Percentiles rank a stretch among this genome's conserved stretches.
Evolutionary conservation across 73 alveolate species (phyloP).

Genomic region (Paramecium tetraurelia): DNA sequence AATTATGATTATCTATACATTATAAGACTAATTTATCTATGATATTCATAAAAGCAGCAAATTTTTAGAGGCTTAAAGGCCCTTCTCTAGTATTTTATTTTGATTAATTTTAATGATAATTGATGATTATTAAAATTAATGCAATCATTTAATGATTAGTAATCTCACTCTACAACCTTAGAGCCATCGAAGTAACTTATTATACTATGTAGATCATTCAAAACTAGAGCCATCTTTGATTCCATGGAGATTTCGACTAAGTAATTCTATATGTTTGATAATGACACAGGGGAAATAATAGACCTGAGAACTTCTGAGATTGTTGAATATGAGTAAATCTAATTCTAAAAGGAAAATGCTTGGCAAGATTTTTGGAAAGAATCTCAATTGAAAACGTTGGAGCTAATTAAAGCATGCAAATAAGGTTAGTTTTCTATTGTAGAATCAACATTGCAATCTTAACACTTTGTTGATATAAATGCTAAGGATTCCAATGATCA

Average conservation of each 20-base stretch:
- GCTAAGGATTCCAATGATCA: conserved; percentile 14
- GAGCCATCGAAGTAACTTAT: not conserved
- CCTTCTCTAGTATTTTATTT: not conserved
- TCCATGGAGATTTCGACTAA: not conserved
- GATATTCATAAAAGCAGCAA: not conserved
- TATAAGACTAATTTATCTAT: too few species aligned
- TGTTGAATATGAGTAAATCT: not conserved
- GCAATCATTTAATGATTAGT: not conserved
- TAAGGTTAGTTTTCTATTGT: not conserved
- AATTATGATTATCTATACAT: not conserved
- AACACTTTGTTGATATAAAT: not conserved
- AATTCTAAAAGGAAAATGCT: not conserved
- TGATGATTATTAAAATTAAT: not conserved
- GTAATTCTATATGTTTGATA: conserved; percentile 2
- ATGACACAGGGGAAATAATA: conserved; percentile 2
- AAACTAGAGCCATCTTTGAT: conserved; percentile 40
- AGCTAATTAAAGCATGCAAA: conserved; percentile 35
- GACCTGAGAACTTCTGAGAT: not conserved
- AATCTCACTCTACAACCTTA: not conserved
- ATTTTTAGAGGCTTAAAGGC: not conserved
- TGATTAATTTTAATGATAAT: not conserved
- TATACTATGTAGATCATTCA: not conserved
- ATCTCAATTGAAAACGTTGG: not conserved
- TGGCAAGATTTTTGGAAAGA: conserved; percentile 38
- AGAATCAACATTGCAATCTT: not conserved